These are phyloP conservation scores for Bryum argenteum DNA, from an alignment of 225 moss, liverwort and hornwort genomes.

Conservation along the genomic window DNA sequence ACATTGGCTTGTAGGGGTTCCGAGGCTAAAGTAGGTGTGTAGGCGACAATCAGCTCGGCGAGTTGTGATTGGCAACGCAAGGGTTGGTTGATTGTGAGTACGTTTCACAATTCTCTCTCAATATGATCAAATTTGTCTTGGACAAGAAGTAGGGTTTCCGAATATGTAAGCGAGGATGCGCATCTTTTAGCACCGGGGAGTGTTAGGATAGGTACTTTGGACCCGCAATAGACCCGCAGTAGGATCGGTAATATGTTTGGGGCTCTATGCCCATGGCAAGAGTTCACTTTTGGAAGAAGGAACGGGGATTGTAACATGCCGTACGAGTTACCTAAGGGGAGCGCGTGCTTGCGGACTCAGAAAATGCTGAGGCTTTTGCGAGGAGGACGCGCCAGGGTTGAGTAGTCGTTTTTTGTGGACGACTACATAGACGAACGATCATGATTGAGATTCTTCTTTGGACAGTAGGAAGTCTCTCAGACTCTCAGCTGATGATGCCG, in stretches of 20 bases:
- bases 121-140: neutral
- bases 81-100: constrained; percentile 31
- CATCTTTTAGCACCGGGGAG: neutral
- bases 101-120: constrained; percentile 18
- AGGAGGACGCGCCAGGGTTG: constrained; percentile 20
- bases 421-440: constrained; percentile 12
- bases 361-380: constrained; percentile 12
- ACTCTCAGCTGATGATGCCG: constrained; percentile 10
- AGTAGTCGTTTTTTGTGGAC: constrained; percentile 7
- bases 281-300: neutral
- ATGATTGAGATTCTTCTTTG: neutral
- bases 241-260: constrained; percentile 11
- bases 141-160: constrained; percentile 31
- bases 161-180: constrained; percentile 4
- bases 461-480: neutral
- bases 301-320: neutral
- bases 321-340: constrained; percentile 19
- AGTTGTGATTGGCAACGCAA: constrained; percentile 24
- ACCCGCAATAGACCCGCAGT: constrained; percentile 12
- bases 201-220: constrained; percentile 16
- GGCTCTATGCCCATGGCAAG: constrained; percentile 15
- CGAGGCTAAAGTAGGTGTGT: constrained; percentile 16
- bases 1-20: constrained; percentile 33
- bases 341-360: constrained; percentile 2
- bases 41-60: constrained; percentile 24